phyloP scores from a whole-genome alignment of 371 early-diverging fungal genomes.

The Mortierella sp. region DNA sequence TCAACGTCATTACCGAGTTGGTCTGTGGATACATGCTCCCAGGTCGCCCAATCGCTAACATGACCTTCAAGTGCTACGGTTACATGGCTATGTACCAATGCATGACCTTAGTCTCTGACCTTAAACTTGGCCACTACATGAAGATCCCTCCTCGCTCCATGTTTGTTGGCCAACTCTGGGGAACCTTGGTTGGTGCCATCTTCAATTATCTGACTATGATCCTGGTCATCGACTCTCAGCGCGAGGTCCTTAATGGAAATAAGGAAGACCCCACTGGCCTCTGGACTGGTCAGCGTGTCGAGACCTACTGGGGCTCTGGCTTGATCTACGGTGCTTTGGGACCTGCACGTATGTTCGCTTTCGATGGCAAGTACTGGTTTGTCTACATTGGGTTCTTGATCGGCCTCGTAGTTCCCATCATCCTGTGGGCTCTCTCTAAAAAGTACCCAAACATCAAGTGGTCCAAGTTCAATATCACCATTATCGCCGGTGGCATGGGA shows the following conservation, averaged over 20 bases:
- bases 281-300: constrained; percentile 64
- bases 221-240: constrained; percentile 59
- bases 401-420: constrained; percentile 60
- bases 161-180: constrained; percentile 70
- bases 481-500: constrained; percentile 60
- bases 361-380: constrained; percentile 57
- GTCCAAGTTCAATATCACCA: constrained; percentile 58
- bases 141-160: constrained; percentile 77
- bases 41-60: constrained; percentile 73
- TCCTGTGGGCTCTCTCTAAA: constrained; percentile 62
- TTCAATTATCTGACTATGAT: constrained; percentile 66
- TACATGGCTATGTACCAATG: constrained; percentile 62
- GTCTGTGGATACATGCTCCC: constrained; percentile 68
- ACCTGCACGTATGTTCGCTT: constrained; percentile 61
- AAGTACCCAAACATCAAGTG: constrained; percentile 48
- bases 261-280: constrained; percentile 58
- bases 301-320: constrained; percentile 68
- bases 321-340: constrained; percentile 75
- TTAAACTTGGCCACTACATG: constrained; percentile 81
- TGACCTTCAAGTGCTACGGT: constrained; percentile 64
- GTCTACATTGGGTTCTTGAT: constrained; percentile 60
- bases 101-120: constrained; percentile 60
- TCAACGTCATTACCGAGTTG: constrained; percentile 77
- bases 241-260: constrained; percentile 54
- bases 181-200: constrained; percentile 68